These are phyloP conservation scores for Malassezia furfur DNA, from an alignment of 1,284 basidiomycete species.

Conservation along the genomic window DNA sequence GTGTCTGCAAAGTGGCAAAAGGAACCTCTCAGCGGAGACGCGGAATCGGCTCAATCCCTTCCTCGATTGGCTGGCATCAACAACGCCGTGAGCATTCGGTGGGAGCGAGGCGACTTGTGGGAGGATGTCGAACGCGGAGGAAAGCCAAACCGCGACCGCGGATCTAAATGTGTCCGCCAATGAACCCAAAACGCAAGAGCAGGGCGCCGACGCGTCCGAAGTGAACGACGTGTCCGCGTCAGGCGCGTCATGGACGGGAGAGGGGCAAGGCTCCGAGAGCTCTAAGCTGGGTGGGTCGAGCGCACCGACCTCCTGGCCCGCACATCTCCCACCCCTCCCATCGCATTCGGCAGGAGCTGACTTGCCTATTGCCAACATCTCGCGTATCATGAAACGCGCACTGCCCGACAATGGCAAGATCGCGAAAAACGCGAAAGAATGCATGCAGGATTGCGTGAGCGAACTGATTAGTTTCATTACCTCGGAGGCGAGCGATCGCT, in stretches of 20 bases:
- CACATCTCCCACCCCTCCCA: constrained; percentile 11
- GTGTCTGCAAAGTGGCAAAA: constrained; percentile 1
- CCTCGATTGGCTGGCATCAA: constrained; percentile 14
- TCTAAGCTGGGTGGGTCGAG: not conserved
- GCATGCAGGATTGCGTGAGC: constrained; percentile 88
- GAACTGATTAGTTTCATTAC: constrained; percentile 95
- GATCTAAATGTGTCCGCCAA: not conserved
- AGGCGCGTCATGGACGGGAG: not conserved
- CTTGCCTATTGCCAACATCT: constrained; percentile 72
- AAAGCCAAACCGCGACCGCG: not conserved
- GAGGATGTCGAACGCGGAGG: not conserved
- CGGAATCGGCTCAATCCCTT: not conserved
- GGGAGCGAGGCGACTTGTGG: not conserved
- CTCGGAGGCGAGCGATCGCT: constrained; percentile 77
- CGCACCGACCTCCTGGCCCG: not conserved
- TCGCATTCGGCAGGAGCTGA: constrained; percentile 23
- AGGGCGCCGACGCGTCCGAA: not conserved
- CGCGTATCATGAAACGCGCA: constrained; percentile 83
- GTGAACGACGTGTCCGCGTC: not conserved
- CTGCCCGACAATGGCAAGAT: constrained; percentile 88
- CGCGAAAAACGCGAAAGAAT: constrained; percentile 91
- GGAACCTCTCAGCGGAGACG: not conserved
- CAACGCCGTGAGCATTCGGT: not conserved
- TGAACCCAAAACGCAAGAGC: not conserved
- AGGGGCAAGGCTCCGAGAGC: not conserved